These are phyloP conservation scores for Chrysosphaeria jannelii DNA, from an alignment of 2,329 filamentous ascomycete species.

Conservation along the genomic window DNA sequence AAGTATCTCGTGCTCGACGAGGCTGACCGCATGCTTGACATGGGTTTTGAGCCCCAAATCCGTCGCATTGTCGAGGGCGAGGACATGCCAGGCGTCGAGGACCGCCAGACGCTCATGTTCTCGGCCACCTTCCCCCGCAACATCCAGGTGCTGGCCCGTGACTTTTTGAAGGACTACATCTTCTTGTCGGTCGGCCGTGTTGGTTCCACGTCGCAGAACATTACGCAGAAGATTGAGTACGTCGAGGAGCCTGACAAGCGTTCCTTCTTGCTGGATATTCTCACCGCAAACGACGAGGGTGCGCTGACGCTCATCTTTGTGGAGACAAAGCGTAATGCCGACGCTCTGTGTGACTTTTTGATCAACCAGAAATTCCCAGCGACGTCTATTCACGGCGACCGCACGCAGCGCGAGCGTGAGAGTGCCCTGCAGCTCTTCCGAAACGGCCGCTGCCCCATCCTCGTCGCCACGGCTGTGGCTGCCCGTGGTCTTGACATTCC, in stretches of 20 bases:
- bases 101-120: slow-evolving; percentile 98
- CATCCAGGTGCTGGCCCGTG: slow-evolving; percentile 94
- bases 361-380: slow-evolving; percentile 97
- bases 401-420: slow-evolving; percentile 96
- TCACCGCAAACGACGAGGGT: slow-evolving; percentile 70
- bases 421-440: slow-evolving; percentile 94
- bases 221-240: slow-evolving; percentile 95
- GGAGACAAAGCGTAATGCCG: slow-evolving; percentile 98
- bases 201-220: slow-evolving; percentile 98
- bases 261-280: slow-evolving; percentile 85
- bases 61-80: slow-evolving; percentile 94
- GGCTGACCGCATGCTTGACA: slow-evolving; percentile 99
- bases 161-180: slow-evolving; percentile 97
- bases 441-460: slow-evolving; percentile 76
- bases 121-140: slow-evolving; percentile 97
- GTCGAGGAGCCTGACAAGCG: slow-evolving; percentile 87
- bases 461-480: slow-evolving; percentile 90
- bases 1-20: slow-evolving; percentile 98
- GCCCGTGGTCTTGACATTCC: slow-evolving; percentile 79
- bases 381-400: slow-evolving; percentile 94
- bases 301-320: slow-evolving; percentile 95
- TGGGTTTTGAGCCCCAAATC: slow-evolving; percentile 99
- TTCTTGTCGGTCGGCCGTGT: slow-evolving; percentile 97
- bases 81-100: slow-evolving; percentile 67
- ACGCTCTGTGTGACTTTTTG: slow-evolving; percentile 88